phyloP scores from a whole-genome alignment of 2,329 filamentous ascomycete genomes.

The Aspergillus ochraceoroseus region DNA sequence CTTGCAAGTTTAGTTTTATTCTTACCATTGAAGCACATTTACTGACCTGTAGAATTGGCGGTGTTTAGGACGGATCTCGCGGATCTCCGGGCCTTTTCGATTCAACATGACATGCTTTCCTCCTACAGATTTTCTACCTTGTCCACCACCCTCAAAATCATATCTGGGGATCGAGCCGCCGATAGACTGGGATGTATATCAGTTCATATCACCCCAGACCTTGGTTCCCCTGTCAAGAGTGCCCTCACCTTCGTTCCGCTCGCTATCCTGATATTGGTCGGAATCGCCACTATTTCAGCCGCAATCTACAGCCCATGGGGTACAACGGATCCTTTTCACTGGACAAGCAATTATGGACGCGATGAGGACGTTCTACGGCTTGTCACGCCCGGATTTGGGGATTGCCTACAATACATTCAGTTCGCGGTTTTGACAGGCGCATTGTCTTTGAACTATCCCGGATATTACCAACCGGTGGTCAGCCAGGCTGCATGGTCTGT shows the following conservation, averaged over 20 bases:
- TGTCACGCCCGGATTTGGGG: conserved; percentile 92
- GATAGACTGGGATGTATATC: conserved; percentile 73
- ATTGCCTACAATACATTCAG: conserved; percentile 95
- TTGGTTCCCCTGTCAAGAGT: conserved; percentile 64
- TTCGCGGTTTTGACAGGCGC: conserved; percentile 85
- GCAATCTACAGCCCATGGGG: conserved; percentile 93
- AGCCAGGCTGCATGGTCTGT: conserved; percentile 84
- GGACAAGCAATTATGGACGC: conserved; percentile 96
- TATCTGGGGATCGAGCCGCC: conserved; percentile 63
- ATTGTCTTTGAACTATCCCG: conserved; percentile 81
- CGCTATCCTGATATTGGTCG: conserved; percentile 72
- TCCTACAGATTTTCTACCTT: conserved; percentile 83
- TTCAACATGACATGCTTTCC: conserved; percentile 71
- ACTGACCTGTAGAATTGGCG: conserved; percentile 5
- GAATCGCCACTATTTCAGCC: conserved; percentile 74
- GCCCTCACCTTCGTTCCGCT: conserved; percentile 72
- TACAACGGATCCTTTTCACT: conserved; percentile 80
- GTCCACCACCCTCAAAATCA: conserved; percentile 65
- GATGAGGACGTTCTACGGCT: conserved; percentile 87
- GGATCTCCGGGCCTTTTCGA: conserved; percentile 64
- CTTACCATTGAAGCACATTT: neutral
- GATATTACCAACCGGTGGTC: conserved; percentile 86
- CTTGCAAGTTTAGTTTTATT: neutral
- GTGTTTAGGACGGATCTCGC: conserved; percentile 44
- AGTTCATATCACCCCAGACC: conserved; percentile 74